A percentile compares a stretch with the other conserved stretches of the same genome.
phyloP scores from a whole-genome alignment of 768 basidiomycete species.

The Lactarius akahatsu region DNA sequence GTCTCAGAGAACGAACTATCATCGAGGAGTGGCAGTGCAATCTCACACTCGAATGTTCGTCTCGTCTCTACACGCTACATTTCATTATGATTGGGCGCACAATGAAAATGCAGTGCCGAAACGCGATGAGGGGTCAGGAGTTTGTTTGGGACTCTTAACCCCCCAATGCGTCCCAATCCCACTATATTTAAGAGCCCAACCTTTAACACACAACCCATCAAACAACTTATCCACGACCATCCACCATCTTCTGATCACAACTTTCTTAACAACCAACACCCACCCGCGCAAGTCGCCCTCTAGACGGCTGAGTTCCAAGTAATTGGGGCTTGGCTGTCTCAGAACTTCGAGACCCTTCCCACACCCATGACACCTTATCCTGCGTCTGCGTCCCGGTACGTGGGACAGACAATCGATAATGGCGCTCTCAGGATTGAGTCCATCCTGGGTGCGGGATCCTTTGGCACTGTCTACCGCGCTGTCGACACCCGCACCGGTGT shows the following conservation, averaged over 20 bases:
- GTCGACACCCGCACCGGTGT: constrained; percentile 44
- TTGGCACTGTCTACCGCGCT: constrained; percentile 91
- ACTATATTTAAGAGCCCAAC: neutral
- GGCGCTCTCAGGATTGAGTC: constrained; percentile 77
- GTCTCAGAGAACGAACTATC: neutral
- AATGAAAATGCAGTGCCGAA: neutral
- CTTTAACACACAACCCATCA: neutral
- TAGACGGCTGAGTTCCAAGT: neutral
- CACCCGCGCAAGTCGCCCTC: neutral
- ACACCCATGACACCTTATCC: neutral
- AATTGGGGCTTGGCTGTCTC: neutral
- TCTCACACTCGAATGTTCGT: neutral
- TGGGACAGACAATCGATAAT: constrained; percentile 56
- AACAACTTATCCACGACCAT: neutral
- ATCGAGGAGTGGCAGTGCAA: neutral
- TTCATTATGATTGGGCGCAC: neutral
- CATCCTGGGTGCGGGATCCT: constrained; percentile 87
- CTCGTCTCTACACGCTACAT: neutral
- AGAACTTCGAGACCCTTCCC: neutral
- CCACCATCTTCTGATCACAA: neutral
- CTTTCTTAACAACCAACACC: neutral
- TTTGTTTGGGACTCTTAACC: neutral
- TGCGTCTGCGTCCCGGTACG: neutral
- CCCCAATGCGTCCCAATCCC: neutral
- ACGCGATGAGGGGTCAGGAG: neutral